These are phyloP conservation scores for Lactarius sp. DNA, from an alignment of 768 basidiomycete species.

Conservation along the genomic window DNA sequence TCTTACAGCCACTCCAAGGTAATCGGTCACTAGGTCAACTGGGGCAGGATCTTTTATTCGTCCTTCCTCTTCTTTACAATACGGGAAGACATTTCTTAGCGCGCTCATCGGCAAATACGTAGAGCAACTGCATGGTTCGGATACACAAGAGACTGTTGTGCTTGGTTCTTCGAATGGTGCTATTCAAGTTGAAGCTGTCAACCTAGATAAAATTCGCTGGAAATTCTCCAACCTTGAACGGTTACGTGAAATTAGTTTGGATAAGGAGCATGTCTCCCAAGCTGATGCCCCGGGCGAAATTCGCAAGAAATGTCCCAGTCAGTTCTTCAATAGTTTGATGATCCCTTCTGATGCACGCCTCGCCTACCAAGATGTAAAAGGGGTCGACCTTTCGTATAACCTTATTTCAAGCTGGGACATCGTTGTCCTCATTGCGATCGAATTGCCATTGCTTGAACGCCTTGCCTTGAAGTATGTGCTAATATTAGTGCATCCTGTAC, in stretches of 20 bases:
- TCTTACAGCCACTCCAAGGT: conserved; percentile 2
- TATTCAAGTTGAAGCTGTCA: conserved; percentile 84
- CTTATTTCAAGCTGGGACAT: conserved; percentile 68
- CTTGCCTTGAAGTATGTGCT: conserved; percentile 73
- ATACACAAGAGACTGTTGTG: conserved; percentile 54
- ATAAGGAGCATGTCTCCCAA: conserved; percentile 56
- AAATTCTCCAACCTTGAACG: conserved; percentile 62
- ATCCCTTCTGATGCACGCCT: conserved; percentile 19
- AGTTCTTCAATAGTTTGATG: conserved; percentile 31
- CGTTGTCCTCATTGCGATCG: conserved; percentile 55
- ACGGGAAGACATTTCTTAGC: conserved; percentile 66
- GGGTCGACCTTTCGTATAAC: conserved; percentile 75
- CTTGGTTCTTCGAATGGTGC: conserved; percentile 79
- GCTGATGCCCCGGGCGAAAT: conserved; percentile 50
- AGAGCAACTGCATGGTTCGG: conserved; percentile 50
- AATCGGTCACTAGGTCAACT: conserved; percentile 40
- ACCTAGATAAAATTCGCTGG: conserved; percentile 69
- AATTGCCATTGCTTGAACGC: conserved; percentile 56
- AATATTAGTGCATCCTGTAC: conserved; percentile 16
- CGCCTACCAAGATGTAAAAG: conserved; percentile 32
- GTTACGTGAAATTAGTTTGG: conserved; percentile 77
- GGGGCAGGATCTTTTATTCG: conserved; percentile 79
- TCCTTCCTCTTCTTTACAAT: conserved; percentile 50
- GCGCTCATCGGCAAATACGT: conserved; percentile 78
- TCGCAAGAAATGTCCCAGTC: conserved; percentile 60